Evolutionary conservation across 2,329 filamentous ascomycete species (phyloP).

Genomic region (Ceratocystiopsis brevicomis): DNA sequence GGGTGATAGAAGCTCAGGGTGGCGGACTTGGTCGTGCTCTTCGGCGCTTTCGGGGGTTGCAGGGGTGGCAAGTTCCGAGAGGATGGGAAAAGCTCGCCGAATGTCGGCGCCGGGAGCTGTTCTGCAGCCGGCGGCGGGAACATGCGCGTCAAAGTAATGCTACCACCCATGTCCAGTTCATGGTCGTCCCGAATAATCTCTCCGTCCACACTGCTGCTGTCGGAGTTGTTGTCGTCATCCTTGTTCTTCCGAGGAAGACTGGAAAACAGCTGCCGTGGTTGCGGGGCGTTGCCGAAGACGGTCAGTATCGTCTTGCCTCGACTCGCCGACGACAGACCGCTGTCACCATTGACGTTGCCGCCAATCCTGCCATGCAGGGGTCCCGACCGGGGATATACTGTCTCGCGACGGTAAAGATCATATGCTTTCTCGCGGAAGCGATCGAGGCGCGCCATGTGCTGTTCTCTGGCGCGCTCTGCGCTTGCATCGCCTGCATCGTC

Average conservation of each 20-base stretch:
- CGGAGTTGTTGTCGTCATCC: constrained; percentile 4
- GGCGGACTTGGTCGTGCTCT: constrained; percentile 44
- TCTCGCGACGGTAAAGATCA: constrained; percentile 42
- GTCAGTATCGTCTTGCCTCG: constrained; percentile 43
- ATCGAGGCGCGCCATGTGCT: constrained; percentile 25
- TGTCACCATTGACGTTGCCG: neutral
- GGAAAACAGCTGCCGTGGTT: constrained; percentile 66
- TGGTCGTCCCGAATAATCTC: constrained; percentile 25
- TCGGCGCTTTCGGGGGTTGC: constrained; percentile 53
- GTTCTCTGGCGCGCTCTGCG: constrained; percentile 13
- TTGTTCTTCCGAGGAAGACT: constrained; percentile 41
- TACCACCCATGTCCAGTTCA: constrained; percentile 11
- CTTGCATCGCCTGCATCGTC: neutral
- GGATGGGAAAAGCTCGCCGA: constrained; percentile 57
- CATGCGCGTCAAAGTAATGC: constrained; percentile 47
- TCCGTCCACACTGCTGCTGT: constrained; percentile 24
- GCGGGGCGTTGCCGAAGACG: constrained; percentile 55
- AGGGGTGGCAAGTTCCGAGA: constrained; percentile 45
- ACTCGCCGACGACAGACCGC: constrained; percentile 13
- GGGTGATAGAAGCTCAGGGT: constrained; percentile 20
- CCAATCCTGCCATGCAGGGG: constrained; percentile 8
- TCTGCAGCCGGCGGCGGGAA: constrained; percentile 28
- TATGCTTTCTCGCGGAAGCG: constrained; percentile 45
- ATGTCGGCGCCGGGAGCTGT: constrained; percentile 37
- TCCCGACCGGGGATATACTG: constrained; percentile 27